Evolutionary conservation across 257 asterid genomes (phyloP), one percentile per base, ranked within the genome.

Genomic region (Penstemon barbatus): DNA sequence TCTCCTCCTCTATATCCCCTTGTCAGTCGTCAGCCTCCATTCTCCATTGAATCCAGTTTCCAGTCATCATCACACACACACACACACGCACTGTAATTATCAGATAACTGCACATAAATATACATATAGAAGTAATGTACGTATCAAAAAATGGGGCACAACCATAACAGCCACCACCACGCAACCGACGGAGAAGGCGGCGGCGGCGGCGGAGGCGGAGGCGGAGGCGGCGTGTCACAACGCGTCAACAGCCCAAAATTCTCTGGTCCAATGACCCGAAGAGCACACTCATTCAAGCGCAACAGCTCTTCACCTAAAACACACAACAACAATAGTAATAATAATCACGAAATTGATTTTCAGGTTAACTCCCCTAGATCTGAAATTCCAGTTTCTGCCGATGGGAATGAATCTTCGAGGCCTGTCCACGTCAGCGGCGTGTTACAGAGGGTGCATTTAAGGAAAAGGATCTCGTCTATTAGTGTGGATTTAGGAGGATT

Each of bases 221-320:
- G 73, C 68, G 78, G 74, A 40, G 92, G 84, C 44, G 93, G 85
- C 68, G 82, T 83, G 54, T 86, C 96, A 0, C 96, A 84, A 83
- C 88, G 95, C 12, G 92, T 90, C 80, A 87, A 74, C 83, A 93
- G 96, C 77, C 99, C 99, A 0, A 72, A 96, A 74, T 87, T 90
- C 79, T 87, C 99, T 42, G 98, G 96, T 50, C 83, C 95, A 48
- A 87, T 92, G 92, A 92, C 96, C 58, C 96, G 98, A 62, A 65
- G 97, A 52, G 84, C 97, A 7, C 86, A 83, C 52, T 93, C 99
- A 10, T 90, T 90, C 77, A 90, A 90, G 72, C 86, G 97, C 74
- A 73, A 56, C 64, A 82, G 55, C 62, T 43, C 84, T 4, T 77
- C 84, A 39, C 85, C 80, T 57, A 87, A 25, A 25, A 25, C 33